Evolutionary conservation across 2,329 filamentous ascomycete genomes (phyloP), one percentile per base, ranked within the genome.

Genomic region (Neonectria coccinea): DNA sequence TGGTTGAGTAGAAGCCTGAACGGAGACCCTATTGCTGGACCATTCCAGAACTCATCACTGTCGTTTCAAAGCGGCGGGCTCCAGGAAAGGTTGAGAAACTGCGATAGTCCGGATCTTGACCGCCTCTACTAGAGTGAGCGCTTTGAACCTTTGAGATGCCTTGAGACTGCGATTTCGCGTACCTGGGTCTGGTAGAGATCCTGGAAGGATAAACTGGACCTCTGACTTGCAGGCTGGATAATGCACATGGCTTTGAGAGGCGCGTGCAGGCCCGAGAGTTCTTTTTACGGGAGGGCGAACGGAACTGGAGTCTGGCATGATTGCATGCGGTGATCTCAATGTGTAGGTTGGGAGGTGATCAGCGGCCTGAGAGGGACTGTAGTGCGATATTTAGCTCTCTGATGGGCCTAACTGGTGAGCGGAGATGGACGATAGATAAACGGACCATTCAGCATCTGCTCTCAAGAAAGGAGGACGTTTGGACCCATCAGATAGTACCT

Each of bases 71-170:
- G 66, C 67, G 20, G 70, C 66, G 10, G 76, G 76, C 42, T 80
- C 74, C 8, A 81, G 67, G 45, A 81, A 80, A 5, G 79, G 79
- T 59, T 80, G 78, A 9, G 76, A 62, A 18, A 74, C 70, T 10
- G 71, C 68, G 7, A 68, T 59, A 16, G 72, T 75, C 54, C 77
- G 73, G 63, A 79, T 72, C 27, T 62, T 70, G 6, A 74, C 31
- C 41, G 66, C 59, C 20, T 74, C 77, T 79, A 31, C 14, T 16
- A 25, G 41, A 18, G 22, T 39, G 9, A 61, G 54, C 25, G 52
- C 65, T 12, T 59, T 62, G 22, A 47, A 29, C 27, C 10, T 31
- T 18, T 41, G 27, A 44, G 42, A 33, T 11, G 20, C 9, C 22
- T 42, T 25, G 27, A 16, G 31, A 10, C 42, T 53, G 51, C 33